These are phyloP conservation scores for Physcia stellaris DNA, from an alignment of 495 filamentous ascomycete genomes.

Conservation along the genomic window DNA sequence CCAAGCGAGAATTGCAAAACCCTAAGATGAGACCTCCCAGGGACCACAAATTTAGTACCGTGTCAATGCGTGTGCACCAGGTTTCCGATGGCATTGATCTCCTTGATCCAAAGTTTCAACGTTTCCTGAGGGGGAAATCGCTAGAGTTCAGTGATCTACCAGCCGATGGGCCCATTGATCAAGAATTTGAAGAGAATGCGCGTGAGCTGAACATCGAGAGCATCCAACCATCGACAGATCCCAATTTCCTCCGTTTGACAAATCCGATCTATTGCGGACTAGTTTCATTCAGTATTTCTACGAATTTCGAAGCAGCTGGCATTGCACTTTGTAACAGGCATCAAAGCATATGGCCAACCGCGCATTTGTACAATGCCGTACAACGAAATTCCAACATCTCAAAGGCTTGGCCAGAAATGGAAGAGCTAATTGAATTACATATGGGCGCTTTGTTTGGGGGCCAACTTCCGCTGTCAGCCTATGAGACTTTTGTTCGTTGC, in stretches of 20 bases:
- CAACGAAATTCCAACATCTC: slow-evolving; percentile 1
- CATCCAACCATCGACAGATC: slow-evolving; percentile 5
- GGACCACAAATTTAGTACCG: neutral
- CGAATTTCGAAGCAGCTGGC: slow-evolving; percentile 6
- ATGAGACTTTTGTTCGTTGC: slow-evolving; percentile 2
- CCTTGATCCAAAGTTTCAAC: neutral
- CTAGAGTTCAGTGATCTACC: too few species aligned
- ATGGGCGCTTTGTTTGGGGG: slow-evolving; percentile 5
- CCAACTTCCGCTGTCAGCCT: slow-evolving; percentile 3
- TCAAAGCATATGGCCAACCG: slow-evolving; percentile 4
- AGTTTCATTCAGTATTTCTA: slow-evolving; percentile 2
- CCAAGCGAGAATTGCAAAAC: neutral
- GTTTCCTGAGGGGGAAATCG: too few species aligned
- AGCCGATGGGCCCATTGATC: neutral
- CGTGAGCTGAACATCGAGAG: neutral
- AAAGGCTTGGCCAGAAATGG: slow-evolving; percentile 9
- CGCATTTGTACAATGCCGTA: slow-evolving; percentile 11
- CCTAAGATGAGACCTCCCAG: neutral
- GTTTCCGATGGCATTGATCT: neutral
- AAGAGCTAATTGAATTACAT: slow-evolving; percentile 6
- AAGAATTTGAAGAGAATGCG: slow-evolving; percentile 4
- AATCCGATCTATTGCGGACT: slow-evolving; percentile 8
- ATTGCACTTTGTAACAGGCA: slow-evolving; percentile 7
- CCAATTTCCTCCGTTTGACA: neutral
- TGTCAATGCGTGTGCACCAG: neutral